A percentile compares a stretch with the other conserved stretches of the same genome.
phyloP scores from a whole-genome alignment of 495 filamentous ascomycete genomes.

The Aspergillus saccharolyticus region DNA sequence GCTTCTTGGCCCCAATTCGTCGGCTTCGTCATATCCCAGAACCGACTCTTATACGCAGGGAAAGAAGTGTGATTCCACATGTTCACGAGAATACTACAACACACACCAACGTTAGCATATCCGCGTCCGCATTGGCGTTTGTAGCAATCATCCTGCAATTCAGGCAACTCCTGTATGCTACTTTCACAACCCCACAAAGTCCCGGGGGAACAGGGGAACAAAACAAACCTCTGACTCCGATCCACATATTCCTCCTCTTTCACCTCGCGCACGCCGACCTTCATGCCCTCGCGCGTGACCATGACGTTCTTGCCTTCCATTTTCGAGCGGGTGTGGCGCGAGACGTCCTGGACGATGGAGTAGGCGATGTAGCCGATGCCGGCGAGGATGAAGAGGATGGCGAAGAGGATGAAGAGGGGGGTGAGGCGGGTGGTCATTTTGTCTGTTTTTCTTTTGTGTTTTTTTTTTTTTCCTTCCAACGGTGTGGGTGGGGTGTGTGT shows the following conservation, averaged over 20 bases:
- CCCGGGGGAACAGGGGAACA: background rate
- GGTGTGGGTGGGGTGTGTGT: background rate
- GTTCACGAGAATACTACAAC: conserved; percentile 58
- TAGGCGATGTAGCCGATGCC: conserved; percentile 73
- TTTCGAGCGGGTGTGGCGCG: conserved; percentile 60
- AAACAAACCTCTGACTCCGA: conserved; percentile 60
- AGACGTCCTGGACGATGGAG: conserved; percentile 62
- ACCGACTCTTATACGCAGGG: conserved; percentile 54
- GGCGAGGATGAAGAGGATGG: conserved; percentile 55
- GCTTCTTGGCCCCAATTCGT: conserved; percentile 20
- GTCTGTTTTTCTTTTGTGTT: background rate
- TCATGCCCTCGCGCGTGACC: conserved; percentile 79
- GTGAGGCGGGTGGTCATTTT: conserved; percentile 48
- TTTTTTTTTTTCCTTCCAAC: background rate
- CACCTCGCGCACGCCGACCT: conserved; percentile 72
- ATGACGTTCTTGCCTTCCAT: conserved; percentile 79
- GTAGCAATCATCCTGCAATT: no score
- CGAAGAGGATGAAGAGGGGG: conserved; percentile 68
- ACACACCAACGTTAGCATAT: background rate
- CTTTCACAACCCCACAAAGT: no score
- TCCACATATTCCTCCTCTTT: conserved; percentile 76
- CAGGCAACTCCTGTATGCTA: no score
- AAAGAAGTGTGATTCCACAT: conserved; percentile 67
- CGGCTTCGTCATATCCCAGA: conserved; percentile 47
- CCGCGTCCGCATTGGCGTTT: background rate